phyloP scores from a whole-genome alignment of 768 basidiomycete species.

The Baorangia bicolor region DNA sequence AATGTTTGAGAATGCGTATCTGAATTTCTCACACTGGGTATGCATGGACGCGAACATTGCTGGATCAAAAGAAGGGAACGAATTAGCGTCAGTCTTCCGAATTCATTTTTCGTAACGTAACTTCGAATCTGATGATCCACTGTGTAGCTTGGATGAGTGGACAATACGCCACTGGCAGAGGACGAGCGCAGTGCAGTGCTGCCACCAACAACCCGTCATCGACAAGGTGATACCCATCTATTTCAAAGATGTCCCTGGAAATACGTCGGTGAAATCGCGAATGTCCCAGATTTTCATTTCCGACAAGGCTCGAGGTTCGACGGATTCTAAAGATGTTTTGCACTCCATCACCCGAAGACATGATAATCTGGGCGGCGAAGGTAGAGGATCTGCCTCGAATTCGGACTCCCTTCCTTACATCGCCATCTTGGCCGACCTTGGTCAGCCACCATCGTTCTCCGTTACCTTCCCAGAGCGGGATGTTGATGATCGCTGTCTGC shows the following conservation, averaged over 20 bases:
- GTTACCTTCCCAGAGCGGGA: background rate
- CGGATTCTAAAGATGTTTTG: background rate
- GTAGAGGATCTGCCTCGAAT: too few species aligned
- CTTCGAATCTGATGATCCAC: background rate
- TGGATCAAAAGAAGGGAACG: background rate
- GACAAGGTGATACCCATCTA: slow-evolving; percentile 16
- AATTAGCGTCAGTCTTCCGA: background rate
- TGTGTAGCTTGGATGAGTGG: background rate
- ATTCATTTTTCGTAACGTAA: background rate
- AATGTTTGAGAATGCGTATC: slow-evolving; percentile 6
- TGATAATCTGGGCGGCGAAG: background rate
- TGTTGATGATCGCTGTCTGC: slow-evolving; percentile 2
- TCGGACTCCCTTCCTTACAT: slow-evolving; percentile 7
- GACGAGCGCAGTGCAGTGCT: slow-evolving; percentile 19
- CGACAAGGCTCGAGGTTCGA: slow-evolving; percentile 4
- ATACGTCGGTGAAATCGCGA: background rate
- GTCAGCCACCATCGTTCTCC: background rate
- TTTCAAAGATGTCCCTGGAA: background rate
- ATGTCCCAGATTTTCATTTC: slow-evolving; percentile 22
- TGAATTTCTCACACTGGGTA: slow-evolving; percentile 17
- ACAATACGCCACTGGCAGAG: slow-evolving; percentile 12
- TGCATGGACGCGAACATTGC: slow-evolving; percentile 9
- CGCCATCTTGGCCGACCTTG: slow-evolving; percentile 11
- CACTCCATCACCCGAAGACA: background rate
- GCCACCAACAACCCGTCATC: slow-evolving; percentile 6